These are phyloP conservation scores for Trichosporon faecale DNA, from an alignment of 1,284 basidiomycete species.

Conservation along the genomic window DNA sequence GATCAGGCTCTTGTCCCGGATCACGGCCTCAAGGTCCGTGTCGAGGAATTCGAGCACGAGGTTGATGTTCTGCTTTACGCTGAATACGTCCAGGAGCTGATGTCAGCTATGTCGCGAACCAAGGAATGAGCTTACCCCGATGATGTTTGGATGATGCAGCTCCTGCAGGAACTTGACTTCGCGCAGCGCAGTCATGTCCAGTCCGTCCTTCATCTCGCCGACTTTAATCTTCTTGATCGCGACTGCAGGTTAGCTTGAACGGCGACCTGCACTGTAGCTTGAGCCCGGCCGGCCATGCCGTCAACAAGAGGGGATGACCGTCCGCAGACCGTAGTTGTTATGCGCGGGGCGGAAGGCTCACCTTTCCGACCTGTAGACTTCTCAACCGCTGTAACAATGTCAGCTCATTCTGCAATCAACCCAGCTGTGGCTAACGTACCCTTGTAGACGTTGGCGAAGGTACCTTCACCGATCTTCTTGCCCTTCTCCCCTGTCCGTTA, in stretches of 20 bases:
- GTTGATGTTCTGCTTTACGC: conserved; percentile 92
- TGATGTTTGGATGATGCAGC: conserved; percentile 89
- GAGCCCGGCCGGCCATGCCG: too few relatives aligned
- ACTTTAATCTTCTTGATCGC: conserved; percentile 99
- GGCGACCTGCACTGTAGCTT: too few relatives aligned
- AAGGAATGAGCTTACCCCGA: conserved; percentile 63
- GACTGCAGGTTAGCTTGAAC: conserved; percentile 57
- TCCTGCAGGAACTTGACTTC: conserved; percentile 98
- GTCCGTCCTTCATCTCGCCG: conserved; percentile 93
- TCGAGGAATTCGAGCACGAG: conserved; percentile 96
- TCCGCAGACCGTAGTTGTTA: too few relatives aligned
- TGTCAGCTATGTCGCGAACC: background rate
- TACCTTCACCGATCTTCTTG: conserved; percentile 89
- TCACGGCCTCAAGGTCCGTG: conserved; percentile 95
- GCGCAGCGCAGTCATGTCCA: conserved; percentile 97
- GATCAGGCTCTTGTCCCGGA: conserved; percentile 85
- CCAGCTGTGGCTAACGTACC: conserved; percentile 55
- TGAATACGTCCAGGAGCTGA: conserved; percentile 94
- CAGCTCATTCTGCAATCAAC: background rate
- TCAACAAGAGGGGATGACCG: too few relatives aligned
- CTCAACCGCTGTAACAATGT: conserved; percentile 31
- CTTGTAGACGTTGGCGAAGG: conserved; percentile 95
- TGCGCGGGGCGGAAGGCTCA: conserved; percentile 16
- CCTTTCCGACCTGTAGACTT: conserved; percentile 42
- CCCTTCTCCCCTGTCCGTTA: conserved; percentile 60